Conservation (phyloP, 495 filamentous ascomycete species). For the Aspergillus sparsus region DNA sequence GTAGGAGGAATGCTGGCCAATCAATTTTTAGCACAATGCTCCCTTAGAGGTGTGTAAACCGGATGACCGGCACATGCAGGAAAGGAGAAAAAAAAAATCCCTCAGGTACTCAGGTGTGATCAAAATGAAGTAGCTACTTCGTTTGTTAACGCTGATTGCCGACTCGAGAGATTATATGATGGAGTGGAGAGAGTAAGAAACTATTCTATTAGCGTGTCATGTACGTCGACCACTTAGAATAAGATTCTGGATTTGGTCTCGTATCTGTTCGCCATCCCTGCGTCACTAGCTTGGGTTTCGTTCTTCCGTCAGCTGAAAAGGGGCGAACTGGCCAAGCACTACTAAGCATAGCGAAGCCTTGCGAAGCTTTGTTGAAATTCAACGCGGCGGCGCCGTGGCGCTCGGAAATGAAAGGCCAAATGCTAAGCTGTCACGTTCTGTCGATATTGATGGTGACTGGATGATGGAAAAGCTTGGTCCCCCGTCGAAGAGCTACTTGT, state of each 20-base stretch:
- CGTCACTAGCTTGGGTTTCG: not conserved
- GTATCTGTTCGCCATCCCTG: slow-evolving; percentile 6
- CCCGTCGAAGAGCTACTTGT: not conserved
- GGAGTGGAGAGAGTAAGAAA: too few species aligned
- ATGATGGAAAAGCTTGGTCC: not conserved
- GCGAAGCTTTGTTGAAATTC: slow-evolving; percentile 6
- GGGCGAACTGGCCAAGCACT: slow-evolving; percentile 1
- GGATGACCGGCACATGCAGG: too few species aligned
- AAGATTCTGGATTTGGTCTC: not conserved
- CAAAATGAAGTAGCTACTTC: too few species aligned
- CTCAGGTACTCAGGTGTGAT: too few species aligned
- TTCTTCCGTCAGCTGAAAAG: not conserved
- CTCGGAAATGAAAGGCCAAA: slow-evolving; percentile 6
- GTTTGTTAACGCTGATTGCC: too few species aligned
- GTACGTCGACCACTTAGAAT: slow-evolving; percentile 4
- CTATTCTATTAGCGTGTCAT: not conserved
- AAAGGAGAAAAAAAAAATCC: too few species aligned
- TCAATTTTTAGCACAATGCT: too few species aligned
- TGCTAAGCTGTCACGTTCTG: slow-evolving; percentile 10
- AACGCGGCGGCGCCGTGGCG: not conserved
- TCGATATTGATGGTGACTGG: slow-evolving; percentile 5
- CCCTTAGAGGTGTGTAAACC: too few species aligned
- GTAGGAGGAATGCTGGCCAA: too few species aligned
- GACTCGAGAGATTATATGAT: too few species aligned
- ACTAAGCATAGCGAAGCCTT: slow-evolving; percentile 14